Conservation (phyloP, 192 early-diverging fungal species). For the Fimicolochytrium jonesii region DNA sequence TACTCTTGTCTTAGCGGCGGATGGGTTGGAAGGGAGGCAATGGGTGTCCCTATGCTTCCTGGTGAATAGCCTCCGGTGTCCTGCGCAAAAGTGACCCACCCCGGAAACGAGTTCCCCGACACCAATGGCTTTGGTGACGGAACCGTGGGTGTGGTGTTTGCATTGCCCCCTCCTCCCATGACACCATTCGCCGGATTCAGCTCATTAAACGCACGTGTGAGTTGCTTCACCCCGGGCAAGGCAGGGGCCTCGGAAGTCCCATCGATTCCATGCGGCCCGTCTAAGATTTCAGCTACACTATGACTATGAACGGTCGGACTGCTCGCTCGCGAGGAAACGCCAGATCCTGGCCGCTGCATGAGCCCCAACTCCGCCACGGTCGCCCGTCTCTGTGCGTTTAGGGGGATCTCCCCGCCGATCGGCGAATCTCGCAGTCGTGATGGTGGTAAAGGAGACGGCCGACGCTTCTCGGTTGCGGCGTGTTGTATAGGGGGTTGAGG, state of each 20-base stretch:
- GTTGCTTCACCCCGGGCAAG: slow-evolving; percentile 2
- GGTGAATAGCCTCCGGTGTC: neutral
- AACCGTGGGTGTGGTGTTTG: too few species aligned
- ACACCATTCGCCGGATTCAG: neutral
- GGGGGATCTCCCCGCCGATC: neutral
- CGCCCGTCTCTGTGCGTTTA: neutral
- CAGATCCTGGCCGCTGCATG: neutral
- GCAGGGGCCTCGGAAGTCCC: neutral
- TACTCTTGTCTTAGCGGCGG: neutral
- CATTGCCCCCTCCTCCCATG: neutral
- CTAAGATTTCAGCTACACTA: too few species aligned
- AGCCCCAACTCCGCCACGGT: neutral
- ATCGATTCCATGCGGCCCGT: too few species aligned
- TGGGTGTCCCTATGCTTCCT: too few species aligned
- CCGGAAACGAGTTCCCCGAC: slow-evolving; percentile 11
- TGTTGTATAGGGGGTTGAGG: neutral
- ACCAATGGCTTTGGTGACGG: neutral
- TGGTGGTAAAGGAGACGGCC: neutral
- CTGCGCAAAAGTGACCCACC: slow-evolving; percentile 25
- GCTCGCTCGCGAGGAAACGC: neutral
- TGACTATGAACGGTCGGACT: neutral
- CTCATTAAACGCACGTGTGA: slow-evolving; percentile 9
- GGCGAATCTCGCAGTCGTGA: neutral
- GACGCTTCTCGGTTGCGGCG: neutral
- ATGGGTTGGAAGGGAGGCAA: too few species aligned